These are phyloP conservation scores for Aurinia saxatilis DNA, from an alignment of 345 rosid genomes.

Conservation along the genomic window DNA sequence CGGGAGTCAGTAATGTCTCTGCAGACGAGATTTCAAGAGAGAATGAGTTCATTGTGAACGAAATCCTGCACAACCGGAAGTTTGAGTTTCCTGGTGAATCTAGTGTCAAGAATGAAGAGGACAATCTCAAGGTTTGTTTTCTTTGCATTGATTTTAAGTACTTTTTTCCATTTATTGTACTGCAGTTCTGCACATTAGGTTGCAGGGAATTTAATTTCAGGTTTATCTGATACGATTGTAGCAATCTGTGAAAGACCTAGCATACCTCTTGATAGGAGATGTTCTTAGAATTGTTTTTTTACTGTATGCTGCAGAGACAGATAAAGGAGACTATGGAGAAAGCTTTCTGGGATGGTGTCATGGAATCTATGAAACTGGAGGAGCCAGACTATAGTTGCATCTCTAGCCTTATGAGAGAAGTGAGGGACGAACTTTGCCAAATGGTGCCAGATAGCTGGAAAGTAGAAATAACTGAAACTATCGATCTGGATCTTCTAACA, in stretches of 20 bases:
- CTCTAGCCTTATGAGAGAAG: constrained; percentile 73
- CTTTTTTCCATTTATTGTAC: background rate
- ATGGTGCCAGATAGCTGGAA: constrained; percentile 87
- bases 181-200: background rate
- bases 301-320: constrained; percentile 43
- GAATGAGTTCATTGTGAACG: constrained; percentile 84
- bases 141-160: background rate
- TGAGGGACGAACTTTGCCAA: constrained; percentile 78
- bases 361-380: constrained; percentile 58
- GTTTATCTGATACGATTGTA: background rate
- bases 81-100: constrained; percentile 38
- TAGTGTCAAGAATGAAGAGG: constrained; percentile 29
- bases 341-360: constrained; percentile 83
- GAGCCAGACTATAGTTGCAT: constrained; percentile 59
- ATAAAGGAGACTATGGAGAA: constrained; percentile 72
- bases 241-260: background rate
- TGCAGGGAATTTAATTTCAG: background rate
- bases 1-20: constrained; percentile 27
- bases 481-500: constrained; percentile 71
- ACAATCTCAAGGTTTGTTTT: constrained; percentile 52
- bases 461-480: constrained; percentile 53
- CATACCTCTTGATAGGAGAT: background rate
- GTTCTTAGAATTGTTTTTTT: background rate
- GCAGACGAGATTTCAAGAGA: constrained; percentile 34
- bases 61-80: constrained; percentile 51